Evolutionary conservation across 179 eudicot genomes (phyloP), one percentile per base, ranked within the genome.

Genomic region (Beta lomatogona): DNA sequence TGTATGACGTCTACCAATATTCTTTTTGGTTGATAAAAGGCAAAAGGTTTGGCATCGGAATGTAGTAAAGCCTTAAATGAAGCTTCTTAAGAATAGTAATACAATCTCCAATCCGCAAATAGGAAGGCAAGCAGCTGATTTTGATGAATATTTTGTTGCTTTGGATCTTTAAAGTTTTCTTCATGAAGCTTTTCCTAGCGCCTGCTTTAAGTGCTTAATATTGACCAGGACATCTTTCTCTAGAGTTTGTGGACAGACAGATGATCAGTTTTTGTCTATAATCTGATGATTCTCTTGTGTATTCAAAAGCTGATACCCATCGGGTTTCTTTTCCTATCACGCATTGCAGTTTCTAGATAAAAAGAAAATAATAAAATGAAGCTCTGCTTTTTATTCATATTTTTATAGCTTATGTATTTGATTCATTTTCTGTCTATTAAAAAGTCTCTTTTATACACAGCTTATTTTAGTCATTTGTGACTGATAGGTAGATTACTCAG

Each of bases 401-500:
- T 36, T 36, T 36, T 36, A 36, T 36, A 36, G 41, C 41, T 36
- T 36, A 36, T 70, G 28, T 45, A 2, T 70, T 70, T 70, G 4
- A 9, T 21, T n/a, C 44, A 52, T 31, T 9, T 13, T 77, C 16
- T 83, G 72, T 64, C 19, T 16, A 46, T 57, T 12, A 18, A 53
- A 46, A 41, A 60, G 11, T 53, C 18, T 53, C 46, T 58, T 84
- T 16, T 59, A 22, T 16, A 55, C 63, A 46, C n/a, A 54, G 28
- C 59, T 79, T 25, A 78, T 52, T 58, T 48, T 44, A 45, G 46
- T 50, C 16, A 65, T 79, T 79, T 79, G 65, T 82, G 79, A 79
- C 88, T 83, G 83, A 63, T 86, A 97, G 99, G 98, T 97, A 68
- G 99, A 97, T 84, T 97, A 93, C 82, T 97, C 99, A 31, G 99